Base-by-base conservation (phyloP, 495 filamentous ascomycete species). In the Talaromyces wortmannii region DNA sequence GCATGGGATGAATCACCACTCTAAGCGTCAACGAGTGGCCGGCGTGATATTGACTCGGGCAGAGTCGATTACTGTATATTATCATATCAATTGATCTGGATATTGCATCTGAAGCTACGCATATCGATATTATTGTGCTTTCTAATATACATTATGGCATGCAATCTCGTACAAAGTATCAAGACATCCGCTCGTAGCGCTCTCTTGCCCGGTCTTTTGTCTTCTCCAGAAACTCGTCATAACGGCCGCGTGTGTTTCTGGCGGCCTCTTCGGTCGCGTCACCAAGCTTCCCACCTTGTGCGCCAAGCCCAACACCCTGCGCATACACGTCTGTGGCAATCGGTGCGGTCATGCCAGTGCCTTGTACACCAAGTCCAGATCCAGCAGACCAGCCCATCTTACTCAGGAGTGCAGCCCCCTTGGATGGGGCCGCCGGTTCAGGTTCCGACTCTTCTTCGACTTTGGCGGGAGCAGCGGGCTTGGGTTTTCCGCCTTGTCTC, bases 331-430 rank as follows among this genome's bases (percentile, higher is more conserved):
- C 83, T 0, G 89, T 88, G 11, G 83, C 77, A 53, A 97, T 87
- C 0, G 89, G 87, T 15, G 85, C 85, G 0, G 84, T 89, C 49
- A 85, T 81, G 3, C 91, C 92, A 1, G 84, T 83, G 0, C 91
- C 88, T 59, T 86, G 81, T 3, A 86, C 89, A 45, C 92, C 92
- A 16, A 97, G 74, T 2, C 92, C 92, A 54, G 84, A 78, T 0
- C 91, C 91, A 3, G 82, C 81, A 11, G 78, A 84, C 89, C 89
- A 96, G 13, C 91, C 91, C 89, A 96, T 95, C 72, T 95, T 96
- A 49, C 86, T 84, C 6, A 97, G 79, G 32, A 97, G 73, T 0
- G 86, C 83, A 6, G 89, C 88, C 23, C 91, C 92, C 72, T 92
- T 96, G n/a, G 89, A 92, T 1, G 67, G 69, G 5, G 63, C 56